These are phyloP conservation scores for Petasospora rhodanensis DNA, from an alignment of 1,139 yeast species.

Conservation along the genomic window DNA sequence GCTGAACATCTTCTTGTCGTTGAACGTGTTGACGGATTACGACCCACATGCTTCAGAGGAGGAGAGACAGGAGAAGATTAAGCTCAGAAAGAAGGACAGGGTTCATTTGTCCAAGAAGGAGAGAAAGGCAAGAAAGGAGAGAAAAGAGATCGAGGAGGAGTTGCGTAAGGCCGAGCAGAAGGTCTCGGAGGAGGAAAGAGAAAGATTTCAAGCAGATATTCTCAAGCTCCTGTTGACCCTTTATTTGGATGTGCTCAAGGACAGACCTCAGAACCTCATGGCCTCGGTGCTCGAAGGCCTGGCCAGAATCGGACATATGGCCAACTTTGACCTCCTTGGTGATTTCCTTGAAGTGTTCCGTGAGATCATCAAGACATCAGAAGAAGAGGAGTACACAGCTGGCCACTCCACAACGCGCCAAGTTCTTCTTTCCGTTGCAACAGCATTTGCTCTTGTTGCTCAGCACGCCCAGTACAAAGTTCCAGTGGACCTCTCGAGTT, in stretches of 20 bases:
- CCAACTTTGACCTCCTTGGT: constrained; percentile 86
- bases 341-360: constrained; percentile 86
- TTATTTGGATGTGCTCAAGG: constrained; percentile 72
- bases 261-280: constrained; percentile 60
- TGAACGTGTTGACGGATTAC: constrained; percentile 75
- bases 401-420: constrained; percentile 45
- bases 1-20: constrained; percentile 64
- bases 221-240: constrained; percentile 66
- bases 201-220: constrained; percentile 77
- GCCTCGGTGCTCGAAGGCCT: constrained; percentile 90
- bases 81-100: constrained; percentile 77
- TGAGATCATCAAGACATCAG: constrained; percentile 62
- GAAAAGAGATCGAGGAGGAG: constrained; percentile 84
- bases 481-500: constrained; percentile 61
- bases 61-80: constrained; percentile 40
- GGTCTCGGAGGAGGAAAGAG: constrained; percentile 82
- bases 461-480: constrained; percentile 68
- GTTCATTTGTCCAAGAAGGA: constrained; percentile 86
- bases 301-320: constrained; percentile 86
- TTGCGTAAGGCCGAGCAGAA: constrained; percentile 83
- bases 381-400: constrained; percentile 34
- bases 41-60: constrained; percentile 57
- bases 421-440: constrained; percentile 74
- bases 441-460: constrained; percentile 82
- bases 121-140: constrained; percentile 80